phyloP scores from a whole-genome alignment of 163 green algal genomes.

The Trebouxia gelatinosa region DNA sequence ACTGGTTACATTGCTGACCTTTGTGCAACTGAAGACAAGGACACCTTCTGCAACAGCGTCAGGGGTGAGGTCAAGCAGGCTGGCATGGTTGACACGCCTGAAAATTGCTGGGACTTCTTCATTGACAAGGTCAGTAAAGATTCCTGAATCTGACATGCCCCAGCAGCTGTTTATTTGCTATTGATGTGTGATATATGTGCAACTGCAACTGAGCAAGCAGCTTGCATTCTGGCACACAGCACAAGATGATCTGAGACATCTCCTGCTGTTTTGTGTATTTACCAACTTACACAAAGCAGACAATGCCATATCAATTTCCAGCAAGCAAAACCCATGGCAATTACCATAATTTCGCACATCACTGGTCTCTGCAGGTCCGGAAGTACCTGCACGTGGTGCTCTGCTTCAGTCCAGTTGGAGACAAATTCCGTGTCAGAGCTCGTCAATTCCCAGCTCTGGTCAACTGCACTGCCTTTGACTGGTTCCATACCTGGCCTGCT shows the following conservation, averaged over 20 bases:
- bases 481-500: slow-evolving; percentile 87
- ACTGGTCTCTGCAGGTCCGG: slow-evolving; percentile 46
- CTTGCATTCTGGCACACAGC: neutral
- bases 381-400: slow-evolving; percentile 89
- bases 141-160: no score
- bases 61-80: slow-evolving; percentile 81
- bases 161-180: neutral
- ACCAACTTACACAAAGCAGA: no score
- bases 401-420: slow-evolving; percentile 90
- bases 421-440: slow-evolving; percentile 84
- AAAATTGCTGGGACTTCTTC: slow-evolving; percentile 92
- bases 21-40: slow-evolving; percentile 81
- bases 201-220: neutral
- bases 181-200: neutral
- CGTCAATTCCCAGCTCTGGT: slow-evolving; percentile 89
- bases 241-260: no score
- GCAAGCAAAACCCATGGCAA: no score
- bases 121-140: slow-evolving; percentile 73
- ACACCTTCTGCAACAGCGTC: slow-evolving; percentile 83
- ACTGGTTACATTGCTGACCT: slow-evolving; percentile 84
- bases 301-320: no score
- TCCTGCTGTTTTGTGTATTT: no score
- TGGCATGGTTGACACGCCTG: slow-evolving; percentile 80
- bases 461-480: slow-evolving; percentile 86
- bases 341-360: no score